These are phyloP conservation scores for Neurospora sp. DNA, from an alignment of 495 filamentous ascomycete species.

Conservation along the genomic window DNA sequence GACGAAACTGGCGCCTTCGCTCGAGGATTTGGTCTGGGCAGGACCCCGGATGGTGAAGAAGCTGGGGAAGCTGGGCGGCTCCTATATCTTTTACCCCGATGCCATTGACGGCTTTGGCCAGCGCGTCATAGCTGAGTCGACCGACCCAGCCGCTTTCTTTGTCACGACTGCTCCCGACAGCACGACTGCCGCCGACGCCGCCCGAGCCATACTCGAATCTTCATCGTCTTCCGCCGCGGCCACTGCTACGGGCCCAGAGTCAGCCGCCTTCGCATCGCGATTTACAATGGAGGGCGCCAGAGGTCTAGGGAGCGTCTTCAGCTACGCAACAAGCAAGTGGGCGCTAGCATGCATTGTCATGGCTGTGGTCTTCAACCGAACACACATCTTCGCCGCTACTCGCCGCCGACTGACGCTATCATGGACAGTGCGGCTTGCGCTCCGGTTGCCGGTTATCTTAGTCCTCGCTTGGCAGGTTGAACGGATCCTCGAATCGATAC, in stretches of 20 bases:
- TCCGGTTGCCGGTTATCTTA: slow-evolving; percentile 69
- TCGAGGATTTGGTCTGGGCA: slow-evolving; percentile 48
- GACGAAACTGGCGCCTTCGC: slow-evolving; percentile 31
- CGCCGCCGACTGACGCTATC: slow-evolving; percentile 61
- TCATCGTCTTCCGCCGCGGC: slow-evolving; percentile 16
- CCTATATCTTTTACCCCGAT: slow-evolving; percentile 49
- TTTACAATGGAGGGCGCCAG: slow-evolving; percentile 42
- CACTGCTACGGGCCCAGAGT: slow-evolving; percentile 25
- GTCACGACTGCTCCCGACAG: slow-evolving; percentile 6
- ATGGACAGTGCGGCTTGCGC: slow-evolving; percentile 58
- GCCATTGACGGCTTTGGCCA: slow-evolving; percentile 53
- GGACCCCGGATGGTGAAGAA: slow-evolving; percentile 55
- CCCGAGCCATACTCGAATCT: slow-evolving; percentile 15
- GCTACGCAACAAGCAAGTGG: slow-evolving; percentile 90
- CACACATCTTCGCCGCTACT: slow-evolving; percentile 85
- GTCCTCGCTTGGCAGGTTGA: slow-evolving; percentile 60
- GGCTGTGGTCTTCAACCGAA: slow-evolving; percentile 81
- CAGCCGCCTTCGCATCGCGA: slow-evolving; percentile 30
- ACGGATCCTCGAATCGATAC: slow-evolving; percentile 68
- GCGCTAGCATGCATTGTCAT: slow-evolving; percentile 76
- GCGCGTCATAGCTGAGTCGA: slow-evolving; percentile 49
- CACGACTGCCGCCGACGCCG: slow-evolving; percentile 14
- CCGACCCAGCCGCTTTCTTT: slow-evolving; percentile 29
- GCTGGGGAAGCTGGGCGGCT: slow-evolving; percentile 46
- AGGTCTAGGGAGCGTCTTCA: slow-evolving; percentile 76